Evolutionary conservation across 164 flowering plant genomes (phyloP), one percentile per base, ranked within the genome.

Genomic region (Aristolochia contorta): DNA sequence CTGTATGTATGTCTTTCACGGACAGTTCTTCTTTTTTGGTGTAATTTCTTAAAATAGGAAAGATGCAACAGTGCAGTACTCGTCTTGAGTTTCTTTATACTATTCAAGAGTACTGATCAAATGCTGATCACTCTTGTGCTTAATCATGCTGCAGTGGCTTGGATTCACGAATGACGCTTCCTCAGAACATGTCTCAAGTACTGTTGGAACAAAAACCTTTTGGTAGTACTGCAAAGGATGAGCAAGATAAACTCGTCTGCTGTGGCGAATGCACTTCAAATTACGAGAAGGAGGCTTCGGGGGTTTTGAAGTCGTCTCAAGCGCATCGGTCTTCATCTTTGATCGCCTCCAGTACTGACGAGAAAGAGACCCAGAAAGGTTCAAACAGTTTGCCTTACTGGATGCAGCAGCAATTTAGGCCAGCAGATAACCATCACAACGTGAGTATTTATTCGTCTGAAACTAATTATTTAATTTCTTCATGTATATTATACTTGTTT

Each of bases 211-310:
- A 68, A 53, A 79, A 77, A 62, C 67, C 72, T 46, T 68, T 70
- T 52, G 52, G 21, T 47, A 27, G 19, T 12, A 16, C 16, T 12
- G 16, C 59, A 53, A 73, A 71, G 68, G 85, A 82, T 50, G 91
- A 82, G 60, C 65, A 64, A 56, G 83, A 84, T 27, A 74, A 74
- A 57, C 78, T 89, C 69, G 76, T 20, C 33, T 86, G 88, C 64
- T 89, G 96, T 54, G 72, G 66, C 51, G 89, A 89, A 71, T 86
- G 96, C 75, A 71, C 71, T 56, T 69, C 77, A 25, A 80, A 82
- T 63, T 86, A 76, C 66, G 94, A 86, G 63, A 84, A 79, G 41
- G 93, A 89, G 73, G 89, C 78, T 10, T 37, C 43, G 23, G 72
- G 54, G 0, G 32, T 73, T 30, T 58, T 81, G 9, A 37, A 37